Evolutionary conservation across 768 basidiomycete species (phyloP).

Genomic region (Lactarius deliciosus): DNA sequence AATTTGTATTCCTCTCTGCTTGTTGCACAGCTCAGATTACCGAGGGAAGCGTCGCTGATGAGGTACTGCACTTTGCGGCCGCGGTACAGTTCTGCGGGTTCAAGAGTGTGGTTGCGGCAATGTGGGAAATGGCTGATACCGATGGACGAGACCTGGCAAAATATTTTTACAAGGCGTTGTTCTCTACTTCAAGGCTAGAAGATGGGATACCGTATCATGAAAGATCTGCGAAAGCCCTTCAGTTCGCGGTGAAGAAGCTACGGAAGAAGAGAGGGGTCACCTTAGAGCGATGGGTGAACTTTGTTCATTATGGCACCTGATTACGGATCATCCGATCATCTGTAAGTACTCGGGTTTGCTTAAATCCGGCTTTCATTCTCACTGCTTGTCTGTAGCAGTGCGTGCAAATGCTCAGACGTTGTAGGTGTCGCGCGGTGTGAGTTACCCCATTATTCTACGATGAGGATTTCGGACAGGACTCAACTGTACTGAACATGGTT

Average conservation of each 20-base stretch:
- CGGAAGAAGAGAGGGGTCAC: background rate
- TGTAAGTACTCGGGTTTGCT: too few relatives aligned
- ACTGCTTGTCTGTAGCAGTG: too few relatives aligned
- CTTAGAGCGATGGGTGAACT: background rate
- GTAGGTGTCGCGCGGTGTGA: too few relatives aligned
- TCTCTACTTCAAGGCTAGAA: background rate
- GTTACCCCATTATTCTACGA: too few relatives aligned
- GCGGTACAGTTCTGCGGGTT: background rate
- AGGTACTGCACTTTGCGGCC: background rate
- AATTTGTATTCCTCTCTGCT: constrained; percentile 7
- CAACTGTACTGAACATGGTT: too few relatives aligned
- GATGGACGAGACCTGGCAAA: background rate
- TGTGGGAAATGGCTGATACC: background rate
- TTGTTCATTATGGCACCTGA: background rate
- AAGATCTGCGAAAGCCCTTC: background rate
- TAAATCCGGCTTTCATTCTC: too few relatives aligned
- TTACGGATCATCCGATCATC: too few relatives aligned
- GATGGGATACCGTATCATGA: background rate
- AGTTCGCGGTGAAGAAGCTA: background rate
- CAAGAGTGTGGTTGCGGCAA: constrained; percentile 5
- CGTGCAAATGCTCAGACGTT: too few relatives aligned
- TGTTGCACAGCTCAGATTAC: background rate
- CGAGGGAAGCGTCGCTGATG: background rate
- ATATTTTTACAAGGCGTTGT: background rate
- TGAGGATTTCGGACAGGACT: too few relatives aligned